Conservation (phyloP, 352 stramenopile species). For the Detonula confervacea region DNA sequence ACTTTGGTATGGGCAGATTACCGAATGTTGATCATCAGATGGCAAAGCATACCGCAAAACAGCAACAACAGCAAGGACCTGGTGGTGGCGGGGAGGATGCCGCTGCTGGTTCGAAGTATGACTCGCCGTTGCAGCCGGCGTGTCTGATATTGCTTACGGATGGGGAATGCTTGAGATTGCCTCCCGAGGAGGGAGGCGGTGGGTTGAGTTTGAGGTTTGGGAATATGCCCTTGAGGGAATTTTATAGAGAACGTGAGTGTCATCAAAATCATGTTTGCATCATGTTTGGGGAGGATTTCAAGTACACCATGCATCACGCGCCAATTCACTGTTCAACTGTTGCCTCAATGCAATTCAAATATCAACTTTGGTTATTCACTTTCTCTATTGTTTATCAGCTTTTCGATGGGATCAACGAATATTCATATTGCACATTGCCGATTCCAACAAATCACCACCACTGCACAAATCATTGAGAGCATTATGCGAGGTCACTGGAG, state of each 20-base stretch:
- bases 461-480: conserved; percentile 70
- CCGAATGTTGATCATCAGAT: conserved; percentile 60
- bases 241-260: conserved; percentile 70
- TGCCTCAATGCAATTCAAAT: background rate
- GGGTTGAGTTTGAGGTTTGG: conserved; percentile 68
- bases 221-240: conserved; percentile 72
- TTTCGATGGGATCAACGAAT: conserved; percentile 84
- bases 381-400: too few relatives aligned
- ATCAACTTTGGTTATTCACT: background rate
- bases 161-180: conserved; percentile 67
- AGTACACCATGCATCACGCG: background rate
- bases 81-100: conserved; percentile 7
- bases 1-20: conserved; percentile 78
- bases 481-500: conserved; percentile 79
- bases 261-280: too few relatives aligned
- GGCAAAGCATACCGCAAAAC: too few relatives aligned
- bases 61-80: too few relatives aligned
- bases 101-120: conserved; percentile 29
- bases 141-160: conserved; percentile 81
- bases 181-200: conserved; percentile 65
- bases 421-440: conserved; percentile 71
- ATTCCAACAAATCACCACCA: conserved; percentile 49
- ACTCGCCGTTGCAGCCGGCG: conserved; percentile 63
- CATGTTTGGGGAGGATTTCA: too few relatives aligned
- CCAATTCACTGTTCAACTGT: background rate